Evolutionary conservation across 306 rosid genomes (phyloP), one percentile per base, ranked within the genome.

Genomic region (Acmispon strigosus): DNA sequence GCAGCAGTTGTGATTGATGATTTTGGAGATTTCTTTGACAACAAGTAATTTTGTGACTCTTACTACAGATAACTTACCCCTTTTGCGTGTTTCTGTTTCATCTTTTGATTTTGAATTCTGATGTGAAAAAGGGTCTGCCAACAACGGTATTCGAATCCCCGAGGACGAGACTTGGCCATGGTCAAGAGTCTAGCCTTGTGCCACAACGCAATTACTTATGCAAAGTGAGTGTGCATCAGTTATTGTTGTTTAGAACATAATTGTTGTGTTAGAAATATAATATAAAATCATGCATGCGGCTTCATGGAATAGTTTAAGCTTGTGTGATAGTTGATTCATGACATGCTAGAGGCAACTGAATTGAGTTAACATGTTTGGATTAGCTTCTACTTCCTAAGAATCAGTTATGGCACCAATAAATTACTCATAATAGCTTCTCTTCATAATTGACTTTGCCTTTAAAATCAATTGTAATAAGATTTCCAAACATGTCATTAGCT

Each of bases 131-230:
- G 97, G 86, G 83, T 74, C 42, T 88, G 97, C 88, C 91, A 87
- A 58, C 88, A 89, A 58, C 87, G 85, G 36, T 89, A 85, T 56
- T 75, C 80, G 32, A 85, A 84, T 74, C 81, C 86, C 15, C 92
- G 97, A 0, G 97, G 96, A 29, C 81, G 90, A 80, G 97, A 90
- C 80, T 43, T 94, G 55, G 96, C 97, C 50, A 90, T 94, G 94
- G 86, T 87, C 80, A 81, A 96, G 83, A 87, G 79, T 49, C 84
- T 93, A 11, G 97, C 98, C 64, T 82, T 93, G 69, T 87, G 98
- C 73, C 85, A 83, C 70, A 87, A 84, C 80, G 96, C 98, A 73
- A 54, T 93, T 18, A 48, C 67, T 55, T 87, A 73, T 70, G 94
- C 94, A 15, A 93, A 87, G 98, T 90, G 77, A 81, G 96, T 60